Percentiles rank a stretch among this genome's conserved stretches.
Conservation (phyloP, 78 protist genomes). For the Dictyostelium brefeldianum region DNA sequence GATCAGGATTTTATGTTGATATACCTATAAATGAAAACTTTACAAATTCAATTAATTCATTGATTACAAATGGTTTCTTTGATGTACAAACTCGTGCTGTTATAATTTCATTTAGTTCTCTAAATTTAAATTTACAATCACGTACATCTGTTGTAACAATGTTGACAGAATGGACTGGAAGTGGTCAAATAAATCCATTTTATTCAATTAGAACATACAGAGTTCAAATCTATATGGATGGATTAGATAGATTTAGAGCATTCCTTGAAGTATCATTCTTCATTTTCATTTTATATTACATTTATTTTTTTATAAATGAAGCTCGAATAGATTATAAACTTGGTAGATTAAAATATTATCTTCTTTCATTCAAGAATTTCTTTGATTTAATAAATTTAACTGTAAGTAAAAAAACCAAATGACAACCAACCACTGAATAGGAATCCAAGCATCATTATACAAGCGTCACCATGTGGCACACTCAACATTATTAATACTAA, state of each 20-base stretch:
- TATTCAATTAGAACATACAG: conserved; percentile 74
- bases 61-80: conserved; percentile 39
- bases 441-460: conserved; percentile 68
- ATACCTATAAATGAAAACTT: background rate
- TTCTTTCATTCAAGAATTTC: conserved; percentile 33
- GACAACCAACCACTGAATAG: conserved; percentile 57
- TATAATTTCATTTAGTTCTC: conserved; percentile 44
- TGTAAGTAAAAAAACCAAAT: conserved; percentile 80
- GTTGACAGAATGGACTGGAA: conserved; percentile 57
- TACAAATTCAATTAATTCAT: background rate
- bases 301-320: conserved; percentile 53
- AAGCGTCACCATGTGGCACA: no score
- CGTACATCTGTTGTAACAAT: conserved; percentile 41
- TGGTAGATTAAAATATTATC: conserved; percentile 28
- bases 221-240: conserved; percentile 36
- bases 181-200: conserved; percentile 43
- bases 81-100: conserved; percentile 51
- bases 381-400: conserved; percentile 53
- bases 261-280: conserved; percentile 44
- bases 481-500: no score
- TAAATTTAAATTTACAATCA: conserved; percentile 48
- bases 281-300: conserved; percentile 27
- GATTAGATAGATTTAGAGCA: conserved; percentile 57
- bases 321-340: conserved; percentile 64
- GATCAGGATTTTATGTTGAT: conserved; percentile 51